Evolutionary conservation across 129 eudicot genomes (phyloP).

Genomic region (Tagetes patula): DNA sequence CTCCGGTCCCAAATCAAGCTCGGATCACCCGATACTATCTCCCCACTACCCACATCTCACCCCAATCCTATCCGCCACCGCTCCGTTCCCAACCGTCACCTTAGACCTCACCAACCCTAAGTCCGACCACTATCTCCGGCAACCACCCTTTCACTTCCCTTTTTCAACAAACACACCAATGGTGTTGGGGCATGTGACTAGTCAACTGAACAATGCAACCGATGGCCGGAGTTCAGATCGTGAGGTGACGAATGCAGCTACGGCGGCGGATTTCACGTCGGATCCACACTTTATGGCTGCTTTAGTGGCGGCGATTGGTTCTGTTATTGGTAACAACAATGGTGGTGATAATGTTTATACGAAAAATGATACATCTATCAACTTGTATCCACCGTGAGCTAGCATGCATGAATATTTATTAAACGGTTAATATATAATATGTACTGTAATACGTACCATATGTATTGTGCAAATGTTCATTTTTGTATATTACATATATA

Average conservation of each 20-base stretch:
- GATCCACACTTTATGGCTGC: slow-evolving; percentile 60
- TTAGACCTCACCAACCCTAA: slow-evolving; percentile 54
- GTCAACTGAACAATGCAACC: not conserved
- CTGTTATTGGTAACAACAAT: slow-evolving; percentile 39
- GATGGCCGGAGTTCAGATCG: slow-evolving; percentile 21
- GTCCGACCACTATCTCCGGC: slow-evolving; percentile 16
- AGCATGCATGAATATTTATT: no score
- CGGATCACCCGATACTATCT: slow-evolving; percentile 39
- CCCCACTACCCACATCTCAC: slow-evolving; percentile 41
- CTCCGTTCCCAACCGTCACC: slow-evolving; percentile 63
- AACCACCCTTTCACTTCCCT: slow-evolving; percentile 38
- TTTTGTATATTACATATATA: no score
- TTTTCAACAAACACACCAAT: slow-evolving; percentile 28
- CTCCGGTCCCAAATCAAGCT: slow-evolving; percentile 47
- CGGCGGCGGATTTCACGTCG: slow-evolving; percentile 41
- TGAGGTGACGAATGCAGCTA: slow-evolving; percentile 46
- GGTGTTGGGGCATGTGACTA: not conserved
- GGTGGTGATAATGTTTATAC: not conserved
- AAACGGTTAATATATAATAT: no score
- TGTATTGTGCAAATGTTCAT: no score
- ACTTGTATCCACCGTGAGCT: no score
- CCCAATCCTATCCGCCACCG: slow-evolving; percentile 54
- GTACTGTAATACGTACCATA: no score
- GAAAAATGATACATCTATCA: no score
- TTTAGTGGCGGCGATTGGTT: slow-evolving; percentile 49